Evolutionary conservation across 495 filamentous ascomycete species (phyloP), one percentile per base, ranked within the genome.

Genomic region (Niebla homalea): DNA sequence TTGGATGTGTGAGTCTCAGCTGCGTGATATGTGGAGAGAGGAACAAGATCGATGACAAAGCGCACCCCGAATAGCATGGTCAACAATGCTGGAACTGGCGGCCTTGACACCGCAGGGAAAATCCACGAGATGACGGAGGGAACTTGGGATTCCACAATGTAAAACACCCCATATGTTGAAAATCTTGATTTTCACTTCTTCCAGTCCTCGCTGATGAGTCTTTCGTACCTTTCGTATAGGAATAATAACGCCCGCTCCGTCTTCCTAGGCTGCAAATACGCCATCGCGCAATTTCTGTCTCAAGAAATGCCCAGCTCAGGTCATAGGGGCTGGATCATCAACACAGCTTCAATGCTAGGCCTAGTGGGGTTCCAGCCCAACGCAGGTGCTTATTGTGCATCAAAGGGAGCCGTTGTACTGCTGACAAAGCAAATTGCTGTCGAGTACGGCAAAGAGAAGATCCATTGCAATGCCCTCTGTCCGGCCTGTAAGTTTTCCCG

Each of bases 391-490:
- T 79, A 79, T 54, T 69, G 64, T 21, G 70, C 73, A 7, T 69
- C 65, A 1, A 81, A 79, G 56, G 69, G 69, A 5, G 73, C 73
- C 10, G 74, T 77, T 0, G 65, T 70, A 16, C 58, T 64, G 6
- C 53, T 79, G 1, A 80, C 76, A 0, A 65, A 67, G 49, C 62
- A 70, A 26, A 61, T 73, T 0, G 75, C 74, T 1, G 43, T 75
- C 26, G 77, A 79, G 42, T 80, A 73, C 63, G 73, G 65, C 0
- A 52, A 52, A 14, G 40, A 77, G 23, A 61, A 62, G 7, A 79
- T 81, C 44, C 75, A 78, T 61, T 62, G 60, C 41, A 81, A 81
- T 62, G 70, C 68, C 0, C 53, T 80, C 15, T 76, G 71, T 54
- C 77, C 76, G 16, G 76, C 75, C 11, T 77, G 69, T 76, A 62